Evolutionary conservation across 495 filamentous ascomycete genomes (phyloP).

Genomic region (Hypoxylon rickii): DNA sequence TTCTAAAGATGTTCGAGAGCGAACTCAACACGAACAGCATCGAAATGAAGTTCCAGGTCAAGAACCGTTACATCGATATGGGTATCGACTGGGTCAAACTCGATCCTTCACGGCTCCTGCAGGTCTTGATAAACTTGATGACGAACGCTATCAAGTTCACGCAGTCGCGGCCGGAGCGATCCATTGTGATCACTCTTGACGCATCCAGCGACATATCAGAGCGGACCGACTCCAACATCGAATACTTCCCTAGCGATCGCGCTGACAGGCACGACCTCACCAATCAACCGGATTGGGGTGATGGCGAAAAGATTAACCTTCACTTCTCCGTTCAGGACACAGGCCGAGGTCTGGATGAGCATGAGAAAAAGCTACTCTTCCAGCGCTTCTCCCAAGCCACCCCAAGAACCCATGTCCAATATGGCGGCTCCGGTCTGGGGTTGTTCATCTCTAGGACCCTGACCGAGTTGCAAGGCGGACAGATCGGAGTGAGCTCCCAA

Average conservation of each 20-base stretch:
- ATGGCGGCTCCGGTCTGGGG: constrained; percentile 82
- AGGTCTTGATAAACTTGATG: constrained; percentile 79
- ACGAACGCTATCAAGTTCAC: constrained; percentile 87
- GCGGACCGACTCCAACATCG: constrained; percentile 43
- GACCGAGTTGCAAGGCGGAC: constrained; percentile 80
- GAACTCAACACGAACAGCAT: constrained; percentile 76
- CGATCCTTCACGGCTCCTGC: constrained; percentile 76
- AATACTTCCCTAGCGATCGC: constrained; percentile 61
- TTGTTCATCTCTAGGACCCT: constrained; percentile 80
- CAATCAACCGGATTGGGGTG: constrained; percentile 66
- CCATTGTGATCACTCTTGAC: constrained; percentile 71
- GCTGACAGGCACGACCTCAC: constrained; percentile 55
- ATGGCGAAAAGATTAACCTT: constrained; percentile 69
- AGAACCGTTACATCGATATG: constrained; percentile 65
- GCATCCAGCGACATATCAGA: constrained; percentile 62
- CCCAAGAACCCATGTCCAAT: constrained; percentile 77
- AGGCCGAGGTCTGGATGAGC: constrained; percentile 72
- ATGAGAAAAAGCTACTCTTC: constrained; percentile 77
- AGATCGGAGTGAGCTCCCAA: constrained; percentile 77
- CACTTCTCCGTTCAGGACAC: constrained; percentile 79
- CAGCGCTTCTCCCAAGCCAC: constrained; percentile 79
- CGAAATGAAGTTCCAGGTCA: constrained; percentile 66
- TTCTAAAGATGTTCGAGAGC: constrained; percentile 82
- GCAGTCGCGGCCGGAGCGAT: constrained; percentile 56
- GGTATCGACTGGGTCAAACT: constrained; percentile 75